Conservation (phyloP, 495 filamentous ascomycete species). For the Tricharina praecox region DNA sequence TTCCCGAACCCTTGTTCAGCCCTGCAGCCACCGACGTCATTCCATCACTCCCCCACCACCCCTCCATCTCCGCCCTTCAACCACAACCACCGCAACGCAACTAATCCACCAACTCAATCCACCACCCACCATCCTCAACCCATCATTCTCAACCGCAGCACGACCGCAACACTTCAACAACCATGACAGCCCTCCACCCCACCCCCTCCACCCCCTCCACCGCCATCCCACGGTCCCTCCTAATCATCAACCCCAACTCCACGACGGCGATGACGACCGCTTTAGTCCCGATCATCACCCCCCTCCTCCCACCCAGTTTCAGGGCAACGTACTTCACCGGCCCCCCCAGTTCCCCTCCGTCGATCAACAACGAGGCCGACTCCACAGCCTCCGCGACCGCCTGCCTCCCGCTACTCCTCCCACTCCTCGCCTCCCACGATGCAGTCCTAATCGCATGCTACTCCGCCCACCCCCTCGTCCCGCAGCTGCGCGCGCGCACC, state of each 20-base stretch:
- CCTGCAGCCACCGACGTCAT: no score
- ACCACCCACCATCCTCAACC: no score
- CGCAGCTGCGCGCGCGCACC: conserved; percentile 34
- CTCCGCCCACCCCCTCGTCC: conserved; percentile 68
- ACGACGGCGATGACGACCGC: conserved; percentile 64
- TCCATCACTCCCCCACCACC: no score
- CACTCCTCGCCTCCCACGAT: conserved; percentile 40
- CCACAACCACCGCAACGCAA: no score
- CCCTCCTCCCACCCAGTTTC: conserved; percentile 6
- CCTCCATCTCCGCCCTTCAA: no score
- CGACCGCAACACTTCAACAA: no score
- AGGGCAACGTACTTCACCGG: conserved; percentile 32
- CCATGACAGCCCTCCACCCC: neutral
- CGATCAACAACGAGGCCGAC: conserved; percentile 49
- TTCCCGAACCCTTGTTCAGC: no score
- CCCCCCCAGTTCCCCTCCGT: conserved; percentile 29
- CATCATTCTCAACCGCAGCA: neutral
- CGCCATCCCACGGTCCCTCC: conserved; percentile 30
- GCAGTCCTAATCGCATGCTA: conserved; percentile 80
- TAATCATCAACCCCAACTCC: conserved; percentile 88
- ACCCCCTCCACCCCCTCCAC: neutral
- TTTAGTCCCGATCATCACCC: conserved; percentile 44
- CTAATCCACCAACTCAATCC: no score
- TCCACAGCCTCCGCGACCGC: conserved; percentile 34
- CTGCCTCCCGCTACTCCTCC: conserved; percentile 40